Evolutionary conservation across 257 asterid genomes (phyloP).

Genomic region (Nicotiana undulata): DNA sequence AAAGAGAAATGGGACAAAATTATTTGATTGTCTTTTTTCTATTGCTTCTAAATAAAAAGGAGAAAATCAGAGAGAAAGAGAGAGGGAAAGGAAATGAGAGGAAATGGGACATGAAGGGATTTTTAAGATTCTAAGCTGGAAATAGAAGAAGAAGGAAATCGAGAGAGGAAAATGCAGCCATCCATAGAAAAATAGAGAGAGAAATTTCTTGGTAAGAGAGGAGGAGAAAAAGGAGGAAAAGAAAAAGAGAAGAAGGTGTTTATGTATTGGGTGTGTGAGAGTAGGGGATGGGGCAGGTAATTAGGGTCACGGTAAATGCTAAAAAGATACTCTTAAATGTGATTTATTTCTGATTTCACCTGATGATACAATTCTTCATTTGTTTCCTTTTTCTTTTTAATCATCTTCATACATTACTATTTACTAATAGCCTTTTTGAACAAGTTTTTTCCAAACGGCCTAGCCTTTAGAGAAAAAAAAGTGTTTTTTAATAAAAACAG

Average conservation of each 20-base stretch:
- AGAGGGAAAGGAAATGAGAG: background rate
- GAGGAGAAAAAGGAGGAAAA: background rate
- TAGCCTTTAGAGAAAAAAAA: no score
- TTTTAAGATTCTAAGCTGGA: background rate
- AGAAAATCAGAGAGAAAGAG: background rate
- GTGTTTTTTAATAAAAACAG: no score
- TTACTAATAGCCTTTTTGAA: no score
- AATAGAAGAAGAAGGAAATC: background rate
- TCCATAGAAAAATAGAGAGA: background rate
- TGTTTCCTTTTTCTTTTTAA: background rate
- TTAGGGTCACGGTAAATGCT: slow-evolving; percentile 1
- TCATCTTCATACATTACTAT: background rate
- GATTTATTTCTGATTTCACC: background rate
- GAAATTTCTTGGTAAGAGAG: slow-evolving; percentile 32
- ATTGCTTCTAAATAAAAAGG: background rate
- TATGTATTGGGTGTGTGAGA: background rate
- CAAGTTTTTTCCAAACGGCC: no score
- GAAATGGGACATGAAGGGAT: background rate
- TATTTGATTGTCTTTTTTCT: background rate
- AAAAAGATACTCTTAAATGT: background rate
- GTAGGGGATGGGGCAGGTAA: background rate
- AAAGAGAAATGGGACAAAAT: background rate
- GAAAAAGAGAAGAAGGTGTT: background rate
- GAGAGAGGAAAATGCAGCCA: background rate
- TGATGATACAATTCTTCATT: background rate